Base-by-base conservation (phyloP, 228 moss, liverwort and hornwort genomes). In the Sphagnum magellanicum region DNA sequence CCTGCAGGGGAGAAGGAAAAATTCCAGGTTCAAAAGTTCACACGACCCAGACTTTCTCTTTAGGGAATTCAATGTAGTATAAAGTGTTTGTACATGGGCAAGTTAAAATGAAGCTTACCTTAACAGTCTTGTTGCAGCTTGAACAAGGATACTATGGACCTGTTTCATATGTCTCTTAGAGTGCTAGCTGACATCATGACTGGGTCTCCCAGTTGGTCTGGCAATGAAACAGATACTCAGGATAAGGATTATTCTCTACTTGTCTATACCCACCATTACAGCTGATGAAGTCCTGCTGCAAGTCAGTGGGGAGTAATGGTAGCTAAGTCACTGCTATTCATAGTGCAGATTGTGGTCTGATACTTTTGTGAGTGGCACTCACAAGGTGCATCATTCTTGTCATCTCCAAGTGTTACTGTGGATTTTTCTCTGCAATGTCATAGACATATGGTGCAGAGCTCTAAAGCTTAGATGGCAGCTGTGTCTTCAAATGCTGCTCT, bases 1-100 rank as follows among this genome's bases (percentile, higher is more conserved):
- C 85, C 92, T 6, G 78, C 71, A 51, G 71, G 76, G 7, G 90
- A 90, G 52, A 88, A 70, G 71, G 81, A 87, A 66, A 90, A 92
- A 32, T 95, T 95, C 64, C 84, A 84, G 90, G 84, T 81, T 61
- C 13, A 16, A 47, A 49, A 16, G 11, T 65, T 32, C 15, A n/a
- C 9, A n/a, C 5, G 55, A 16, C 16, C 50, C 16, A 9, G 15
- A 57, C 15, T 6, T 52, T 15, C 13, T 68, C 14, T 4, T 11
- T 11, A 53, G 8, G 14, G 14, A 6, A 14, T 7, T 17, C 16
- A 59, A 4, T 13, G 32, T 32, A 32, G 32, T 32, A 32, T 32
- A 32, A 32, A 5, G 53, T 11, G n/a, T 49, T 52, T 16, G 52
- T 52, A 12, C 11, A 32, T 17, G 63, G 13, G 8, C n/a, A n/a